Percentiles rank a stretch among this genome's conserved stretches.
phyloP scores from a whole-genome alignment of 768 basidiomycete genomes.

The Suillus subalutaceus region DNA sequence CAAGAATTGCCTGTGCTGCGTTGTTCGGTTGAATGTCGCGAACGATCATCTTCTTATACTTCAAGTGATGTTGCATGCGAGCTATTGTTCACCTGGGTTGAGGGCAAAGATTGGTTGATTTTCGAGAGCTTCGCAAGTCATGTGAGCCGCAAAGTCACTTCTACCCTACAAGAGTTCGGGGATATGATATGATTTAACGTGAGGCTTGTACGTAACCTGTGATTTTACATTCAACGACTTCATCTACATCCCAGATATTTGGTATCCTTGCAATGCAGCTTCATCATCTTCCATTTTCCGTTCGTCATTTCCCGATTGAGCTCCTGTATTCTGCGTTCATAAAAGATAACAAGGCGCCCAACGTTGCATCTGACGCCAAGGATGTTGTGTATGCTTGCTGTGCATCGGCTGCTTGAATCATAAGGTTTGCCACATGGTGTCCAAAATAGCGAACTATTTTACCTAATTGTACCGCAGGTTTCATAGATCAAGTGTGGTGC shows the following conservation, averaged over 20 bases:
- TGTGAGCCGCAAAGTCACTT: slow-evolving; percentile 52
- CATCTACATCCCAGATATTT: not conserved
- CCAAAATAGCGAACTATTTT: not conserved
- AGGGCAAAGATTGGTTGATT: slow-evolving; percentile 55
- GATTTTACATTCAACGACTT: not conserved
- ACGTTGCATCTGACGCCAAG: not conserved
- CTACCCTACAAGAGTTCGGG: not conserved
- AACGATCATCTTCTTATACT: slow-evolving; percentile 14
- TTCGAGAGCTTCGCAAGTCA: slow-evolving; percentile 75
- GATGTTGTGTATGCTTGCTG: not conserved
- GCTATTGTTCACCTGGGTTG: slow-evolving; percentile 52
- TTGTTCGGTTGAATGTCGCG: slow-evolving; percentile 29
- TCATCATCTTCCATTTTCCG: not conserved
- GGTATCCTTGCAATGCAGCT: not conserved
- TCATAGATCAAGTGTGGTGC: not conserved
- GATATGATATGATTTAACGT: not conserved
- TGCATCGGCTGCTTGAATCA: not conserved
- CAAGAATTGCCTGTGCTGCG: slow-evolving; percentile 19
- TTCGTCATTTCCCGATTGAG: not conserved
- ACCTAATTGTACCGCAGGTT: not conserved
- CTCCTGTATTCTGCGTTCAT: not conserved
- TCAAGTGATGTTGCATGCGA: slow-evolving; percentile 7
- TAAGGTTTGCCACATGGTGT: not conserved
- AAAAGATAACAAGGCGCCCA: not conserved
- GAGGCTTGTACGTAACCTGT: not conserved